A percentile compares a stretch with the other conserved stretches of the same genome.
phyloP scores from a whole-genome alignment of 345 rosid species.

The Eucalyptus tenuipes region DNA sequence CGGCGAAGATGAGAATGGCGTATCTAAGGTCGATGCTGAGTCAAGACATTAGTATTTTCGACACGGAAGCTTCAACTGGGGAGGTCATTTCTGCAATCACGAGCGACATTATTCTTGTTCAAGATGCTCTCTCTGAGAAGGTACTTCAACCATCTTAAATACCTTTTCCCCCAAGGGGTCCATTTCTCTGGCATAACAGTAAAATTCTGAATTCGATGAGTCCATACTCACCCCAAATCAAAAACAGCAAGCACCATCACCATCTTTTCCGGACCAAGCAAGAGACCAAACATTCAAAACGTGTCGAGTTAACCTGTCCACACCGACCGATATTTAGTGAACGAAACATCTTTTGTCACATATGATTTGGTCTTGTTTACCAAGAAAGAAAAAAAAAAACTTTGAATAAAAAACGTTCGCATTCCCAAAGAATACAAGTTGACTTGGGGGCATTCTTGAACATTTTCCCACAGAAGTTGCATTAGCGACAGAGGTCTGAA shows the following conservation, averaged over 20 bases:
- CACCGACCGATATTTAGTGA: neutral
- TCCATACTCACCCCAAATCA: neutral
- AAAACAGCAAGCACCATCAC: neutral
- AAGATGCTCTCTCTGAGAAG: conserved; percentile 98
- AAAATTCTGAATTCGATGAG: neutral
- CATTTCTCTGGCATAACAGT: neutral
- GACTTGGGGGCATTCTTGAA: neutral
- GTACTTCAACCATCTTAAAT: conserved; percentile 4
- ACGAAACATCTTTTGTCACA: neutral
- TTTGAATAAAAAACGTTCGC: neutral
- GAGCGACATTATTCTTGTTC: conserved; percentile 76
- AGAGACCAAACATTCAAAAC: neutral
- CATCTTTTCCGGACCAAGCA: neutral
- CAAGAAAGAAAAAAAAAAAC: neutral
- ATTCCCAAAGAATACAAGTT: neutral
- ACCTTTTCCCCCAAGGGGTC: neutral
- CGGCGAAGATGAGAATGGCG: conserved; percentile 91
- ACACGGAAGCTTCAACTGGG: conserved; percentile 87
- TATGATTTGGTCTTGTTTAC: neutral
- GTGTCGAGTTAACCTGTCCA: neutral
- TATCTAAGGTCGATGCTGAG: conserved; percentile 73
- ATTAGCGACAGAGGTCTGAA: neutral
- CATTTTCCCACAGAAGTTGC: neutral
- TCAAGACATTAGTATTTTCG: conserved; percentile 87
- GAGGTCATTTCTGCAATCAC: conserved; percentile 89